Base-by-base conservation (phyloP, 345 rosid genomes). In the Gossypium arboreum region DNA sequence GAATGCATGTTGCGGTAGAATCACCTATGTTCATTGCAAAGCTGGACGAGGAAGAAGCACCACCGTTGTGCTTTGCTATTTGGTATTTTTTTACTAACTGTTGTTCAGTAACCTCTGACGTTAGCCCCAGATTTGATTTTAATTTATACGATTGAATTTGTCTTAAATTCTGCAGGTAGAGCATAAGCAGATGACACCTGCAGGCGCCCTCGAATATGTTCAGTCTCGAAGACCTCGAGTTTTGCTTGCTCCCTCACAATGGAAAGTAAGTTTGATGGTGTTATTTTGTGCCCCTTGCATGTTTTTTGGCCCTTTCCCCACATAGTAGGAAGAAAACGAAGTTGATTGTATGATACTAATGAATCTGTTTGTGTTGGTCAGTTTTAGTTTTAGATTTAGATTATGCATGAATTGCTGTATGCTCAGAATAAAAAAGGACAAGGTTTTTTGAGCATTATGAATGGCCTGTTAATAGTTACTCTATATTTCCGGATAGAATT, bases 31-130 rank as follows among this genome's bases (percentile, higher is more conserved):
- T 43, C 98, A 94, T 78, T 94, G 98, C 81, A 94, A 94, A 82
- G 97, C 98, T 78, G 98, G 97, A 39, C 86, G 97, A 9, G 97
- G 98, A 83, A 85, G 97, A 81, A 94, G 98, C 83, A 92, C 97
- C 1, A 91, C 94, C 9, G 84, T 94, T 76, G 95, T 91, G 81
- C 97, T 94, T 59, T 92, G 97, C 74, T 92, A 92, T 82, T 83
- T 94, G 89, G 98, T 81, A 79, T 48, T 24, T 72, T 71, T 73
- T 41, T 29, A 25, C 17, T 27, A 20, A 34, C 56, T 48, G 24
- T 22, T 63, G 10, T 16, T 4, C 57, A 9, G 63, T 17, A 2
- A 8, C 22, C 55, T 43, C 50, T 74, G 2, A 27, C 25, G 4
- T 29, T 67, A 15, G 66, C 63, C 48, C 50, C 60, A 39, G 48